Percentiles rank a stretch among this genome's conserved stretches.
phyloP scores from a whole-genome alignment of 768 basidiomycete species.

The Russula dissimulans region DNA sequence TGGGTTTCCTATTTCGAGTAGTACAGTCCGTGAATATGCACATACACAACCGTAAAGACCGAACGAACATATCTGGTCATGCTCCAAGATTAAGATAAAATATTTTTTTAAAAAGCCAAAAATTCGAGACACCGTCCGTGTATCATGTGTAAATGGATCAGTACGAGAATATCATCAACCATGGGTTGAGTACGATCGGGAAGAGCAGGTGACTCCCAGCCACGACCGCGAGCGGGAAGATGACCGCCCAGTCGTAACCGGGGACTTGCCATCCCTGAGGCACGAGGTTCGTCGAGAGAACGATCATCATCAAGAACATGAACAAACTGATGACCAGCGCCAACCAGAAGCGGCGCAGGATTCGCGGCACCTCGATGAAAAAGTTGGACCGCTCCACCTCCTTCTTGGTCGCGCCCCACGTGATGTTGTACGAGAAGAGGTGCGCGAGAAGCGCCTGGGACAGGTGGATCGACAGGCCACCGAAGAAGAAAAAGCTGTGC shows the following conservation, averaged over 20 bases:
- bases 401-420: constrained; percentile 59
- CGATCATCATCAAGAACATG: constrained; percentile 42
- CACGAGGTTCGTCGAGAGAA: constrained; percentile 47
- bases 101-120: background rate
- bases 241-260: constrained; percentile 59
- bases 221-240: constrained; percentile 63
- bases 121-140: too few relatives aligned
- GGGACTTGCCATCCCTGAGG: constrained; percentile 58
- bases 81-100: background rate
- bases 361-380: constrained; percentile 82
- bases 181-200: constrained; percentile 82
- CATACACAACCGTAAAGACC: background rate
- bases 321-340: constrained; percentile 47
- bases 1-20: background rate
- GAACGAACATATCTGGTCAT: background rate
- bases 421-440: constrained; percentile 48
- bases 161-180: constrained; percentile 78
- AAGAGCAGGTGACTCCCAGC: constrained; percentile 60
- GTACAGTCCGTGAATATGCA: background rate
- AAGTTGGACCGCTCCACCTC: constrained; percentile 85
- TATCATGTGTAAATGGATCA: constrained; percentile 16
- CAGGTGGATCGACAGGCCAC: constrained; percentile 48
- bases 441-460: constrained; percentile 45
- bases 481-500: constrained; percentile 43
- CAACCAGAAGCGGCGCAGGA: constrained; percentile 70